Conservation (phyloP, 495 filamentous ascomycete genomes). For the Tuber umbilicatum region DNA sequence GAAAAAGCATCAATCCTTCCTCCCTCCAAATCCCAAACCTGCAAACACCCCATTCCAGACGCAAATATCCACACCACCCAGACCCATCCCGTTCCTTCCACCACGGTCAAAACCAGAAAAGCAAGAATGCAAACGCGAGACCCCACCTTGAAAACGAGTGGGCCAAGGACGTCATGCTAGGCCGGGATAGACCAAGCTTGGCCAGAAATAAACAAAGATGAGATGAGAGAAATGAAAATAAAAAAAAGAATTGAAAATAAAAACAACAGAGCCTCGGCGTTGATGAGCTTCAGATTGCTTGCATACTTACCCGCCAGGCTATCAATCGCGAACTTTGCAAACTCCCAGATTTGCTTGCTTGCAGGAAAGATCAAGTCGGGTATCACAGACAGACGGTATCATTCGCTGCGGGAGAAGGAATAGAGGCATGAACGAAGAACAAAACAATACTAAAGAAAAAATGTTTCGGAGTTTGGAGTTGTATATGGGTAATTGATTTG, state of each 20-base stretch:
- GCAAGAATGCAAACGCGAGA: neutral
- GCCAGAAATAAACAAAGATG: neutral
- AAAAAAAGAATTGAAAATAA: neutral
- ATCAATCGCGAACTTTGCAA: neutral
- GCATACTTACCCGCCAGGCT: neutral
- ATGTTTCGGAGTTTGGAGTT: neutral
- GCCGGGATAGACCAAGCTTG: neutral
- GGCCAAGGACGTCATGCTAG: neutral
- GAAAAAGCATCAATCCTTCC: neutral
- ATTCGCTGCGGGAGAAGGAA: conserved; percentile 19
- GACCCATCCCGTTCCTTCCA: neutral
- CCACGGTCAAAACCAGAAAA: neutral
- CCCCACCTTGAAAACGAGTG: neutral
- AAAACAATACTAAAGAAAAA: conserved; percentile 36
- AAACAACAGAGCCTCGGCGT: neutral
- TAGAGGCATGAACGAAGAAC: conserved; percentile 40
- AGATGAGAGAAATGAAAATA: neutral
- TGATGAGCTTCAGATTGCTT: neutral
- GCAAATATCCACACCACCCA: neutral
- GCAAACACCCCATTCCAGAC: neutral
- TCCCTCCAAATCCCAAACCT: neutral
- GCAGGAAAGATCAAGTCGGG: neutral
- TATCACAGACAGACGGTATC: neutral
- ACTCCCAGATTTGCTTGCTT: neutral
- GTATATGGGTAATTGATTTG: neutral